Conservation (phyloP, 2,329 filamentous ascomycete genomes). For the Aquanectria penicillioides region DNA sequence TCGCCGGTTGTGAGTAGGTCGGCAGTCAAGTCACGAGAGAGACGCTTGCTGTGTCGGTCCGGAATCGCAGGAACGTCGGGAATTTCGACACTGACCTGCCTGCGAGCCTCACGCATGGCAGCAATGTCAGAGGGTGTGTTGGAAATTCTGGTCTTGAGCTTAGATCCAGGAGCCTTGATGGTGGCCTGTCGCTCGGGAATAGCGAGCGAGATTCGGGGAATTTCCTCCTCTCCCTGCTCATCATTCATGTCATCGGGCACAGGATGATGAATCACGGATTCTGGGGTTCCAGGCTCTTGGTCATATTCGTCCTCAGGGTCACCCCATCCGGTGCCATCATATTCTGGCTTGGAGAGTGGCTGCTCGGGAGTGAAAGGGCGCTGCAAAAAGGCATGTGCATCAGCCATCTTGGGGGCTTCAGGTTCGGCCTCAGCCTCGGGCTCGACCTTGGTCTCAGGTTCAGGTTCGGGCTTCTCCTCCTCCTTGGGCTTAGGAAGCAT, state of each 20-base stretch:
- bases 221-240: slow-evolving; percentile 55
- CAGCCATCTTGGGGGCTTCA: slow-evolving; percentile 46
- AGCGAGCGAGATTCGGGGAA: slow-evolving; percentile 61
- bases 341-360: slow-evolving; percentile 66
- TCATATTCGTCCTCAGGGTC: slow-evolving; percentile 62
- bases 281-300: slow-evolving; percentile 78
- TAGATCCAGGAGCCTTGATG: slow-evolving; percentile 87
- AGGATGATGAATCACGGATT: slow-evolving; percentile 88
- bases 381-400: slow-evolving; percentile 49
- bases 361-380: slow-evolving; percentile 61
- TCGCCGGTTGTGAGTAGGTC: slow-evolving; percentile 49
- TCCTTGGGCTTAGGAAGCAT: slow-evolving; percentile 55
- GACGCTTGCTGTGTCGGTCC: slow-evolving; percentile 66
- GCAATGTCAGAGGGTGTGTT: slow-evolving; percentile 85
- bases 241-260: slow-evolving; percentile 53
- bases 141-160: slow-evolving; percentile 88
- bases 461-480: slow-evolving; percentile 44
- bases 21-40: slow-evolving; percentile 58
- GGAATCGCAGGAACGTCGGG: slow-evolving; percentile 69
- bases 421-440: slow-evolving; percentile 31
- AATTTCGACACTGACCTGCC: slow-evolving; percentile 83
- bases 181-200: slow-evolving; percentile 88
- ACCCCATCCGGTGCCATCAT: slow-evolving; percentile 71
- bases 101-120: slow-evolving; percentile 86
- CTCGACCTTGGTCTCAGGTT: slow-evolving; percentile 38